These are phyloP conservation scores for Antrodiella citrinella DNA, from an alignment of 768 basidiomycete genomes.

Conservation along the genomic window DNA sequence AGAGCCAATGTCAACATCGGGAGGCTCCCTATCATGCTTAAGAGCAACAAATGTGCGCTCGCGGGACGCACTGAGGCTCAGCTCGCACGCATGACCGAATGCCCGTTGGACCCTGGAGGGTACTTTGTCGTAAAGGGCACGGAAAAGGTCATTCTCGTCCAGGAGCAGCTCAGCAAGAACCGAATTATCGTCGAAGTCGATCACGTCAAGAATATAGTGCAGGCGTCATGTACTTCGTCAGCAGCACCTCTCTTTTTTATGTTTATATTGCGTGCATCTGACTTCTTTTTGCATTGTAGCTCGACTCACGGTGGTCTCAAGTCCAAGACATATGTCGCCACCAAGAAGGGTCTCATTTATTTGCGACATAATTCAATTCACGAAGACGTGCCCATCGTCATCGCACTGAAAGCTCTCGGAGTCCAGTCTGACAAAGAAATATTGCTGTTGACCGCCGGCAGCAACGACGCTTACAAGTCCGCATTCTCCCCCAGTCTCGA, in stretches of 20 bases:
- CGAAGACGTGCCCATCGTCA: slow-evolving; percentile 93
- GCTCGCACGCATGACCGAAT: slow-evolving; percentile 92
- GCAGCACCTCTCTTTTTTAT: slow-evolving; percentile 23
- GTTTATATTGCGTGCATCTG: too few relatives aligned
- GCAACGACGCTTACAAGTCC: slow-evolving; percentile 78
- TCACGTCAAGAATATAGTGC: slow-evolving; percentile 78
- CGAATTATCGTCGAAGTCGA: slow-evolving; percentile 98
- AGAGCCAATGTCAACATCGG: slow-evolving; percentile 82
- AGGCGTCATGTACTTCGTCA: slow-evolving; percentile 94
- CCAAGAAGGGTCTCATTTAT: slow-evolving; percentile 92
- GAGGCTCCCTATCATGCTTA: slow-evolving; percentile 90
- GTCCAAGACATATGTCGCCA: slow-evolving; percentile 95
- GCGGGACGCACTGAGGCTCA: slow-evolving; percentile 69
- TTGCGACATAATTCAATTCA: slow-evolving; percentile 96
- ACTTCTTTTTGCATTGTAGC: slow-evolving; percentile 31
- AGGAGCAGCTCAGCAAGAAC: slow-evolving; percentile 98
- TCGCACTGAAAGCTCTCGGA: slow-evolving; percentile 94
- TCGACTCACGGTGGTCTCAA: slow-evolving; percentile 81
- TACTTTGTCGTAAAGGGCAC: slow-evolving; percentile 99
- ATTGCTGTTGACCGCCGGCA: slow-evolving; percentile 86
- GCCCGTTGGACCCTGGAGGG: slow-evolving; percentile 97
- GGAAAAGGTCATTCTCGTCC: slow-evolving; percentile 98
- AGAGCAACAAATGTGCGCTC: slow-evolving; percentile 91
- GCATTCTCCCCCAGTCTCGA: slow-evolving; percentile 89
- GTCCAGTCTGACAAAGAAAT: slow-evolving; percentile 98